phyloP scores from a whole-genome alignment of 2,329 filamentous ascomycete genomes.

The Dactylellina parvicollis region DNA sequence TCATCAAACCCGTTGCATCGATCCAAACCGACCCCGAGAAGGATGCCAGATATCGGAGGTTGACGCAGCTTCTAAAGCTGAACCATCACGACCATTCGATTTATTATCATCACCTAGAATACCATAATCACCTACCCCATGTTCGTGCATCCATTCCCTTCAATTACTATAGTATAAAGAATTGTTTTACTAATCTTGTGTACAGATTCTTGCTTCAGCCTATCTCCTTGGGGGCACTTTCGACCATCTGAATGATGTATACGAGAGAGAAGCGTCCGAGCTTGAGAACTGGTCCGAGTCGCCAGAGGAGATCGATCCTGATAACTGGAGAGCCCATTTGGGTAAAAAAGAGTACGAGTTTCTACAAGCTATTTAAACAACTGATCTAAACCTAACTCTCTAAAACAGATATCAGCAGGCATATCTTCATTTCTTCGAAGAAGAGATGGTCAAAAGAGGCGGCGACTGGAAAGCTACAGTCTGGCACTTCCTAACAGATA shows the following conservation, averaged over 20 bases:
- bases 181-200: background rate
- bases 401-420: conserved; percentile 76
- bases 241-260: conserved; percentile 79
- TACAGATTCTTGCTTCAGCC: conserved; percentile 77
- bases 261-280: conserved; percentile 75
- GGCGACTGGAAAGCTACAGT: conserved; percentile 88
- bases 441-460: conserved; percentile 77
- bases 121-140: conserved; percentile 48
- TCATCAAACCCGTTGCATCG: conserved; percentile 21
- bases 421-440: conserved; percentile 95
- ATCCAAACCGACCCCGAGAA: conserved; percentile 24
- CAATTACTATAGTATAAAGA: background rate
- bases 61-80: conserved; percentile 36
- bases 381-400: background rate
- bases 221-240: conserved; percentile 82
- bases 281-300: conserved; percentile 85
- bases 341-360: conserved; percentile 72
- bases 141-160: conserved; percentile 5
- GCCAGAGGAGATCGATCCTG: conserved; percentile 80
- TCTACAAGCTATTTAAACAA: background rate
- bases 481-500: conserved; percentile 77
- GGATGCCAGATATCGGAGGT: conserved; percentile 44
- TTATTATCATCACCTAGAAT: conserved; percentile 40
- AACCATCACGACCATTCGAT: conserved; percentile 45
- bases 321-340: conserved; percentile 87